Evolutionary conservation across 1,284 basidiomycete species (phyloP).

Genomic region (Microbotryomycetes sp.): DNA sequence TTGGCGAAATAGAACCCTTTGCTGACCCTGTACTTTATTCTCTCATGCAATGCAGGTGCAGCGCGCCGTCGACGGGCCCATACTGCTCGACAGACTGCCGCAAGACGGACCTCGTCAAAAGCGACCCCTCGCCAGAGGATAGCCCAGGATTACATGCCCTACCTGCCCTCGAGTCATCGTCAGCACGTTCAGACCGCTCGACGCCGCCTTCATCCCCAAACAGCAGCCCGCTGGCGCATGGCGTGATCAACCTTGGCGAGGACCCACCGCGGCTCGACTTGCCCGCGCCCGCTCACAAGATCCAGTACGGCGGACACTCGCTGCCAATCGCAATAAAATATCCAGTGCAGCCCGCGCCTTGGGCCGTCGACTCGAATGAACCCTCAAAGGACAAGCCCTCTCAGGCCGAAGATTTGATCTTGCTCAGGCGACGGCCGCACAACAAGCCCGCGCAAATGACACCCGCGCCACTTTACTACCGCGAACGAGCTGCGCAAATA

Average conservation of each 20-base stretch:
- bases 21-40: conserved; percentile 1
- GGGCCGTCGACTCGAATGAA: background rate
- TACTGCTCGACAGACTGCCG: conserved; percentile 26
- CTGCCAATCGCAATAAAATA: conserved; percentile 21
- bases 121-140: conserved; percentile 20
- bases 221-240: conserved; percentile 9
- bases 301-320: conserved; percentile 14
- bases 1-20: background rate
- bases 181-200: conserved; percentile 17
- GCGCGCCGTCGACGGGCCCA: background rate
- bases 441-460: conserved; percentile 10
- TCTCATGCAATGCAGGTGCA: conserved; percentile 16
- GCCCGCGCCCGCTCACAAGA: conserved; percentile 9
- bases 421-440: conserved; percentile 7
- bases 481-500: conserved; percentile 20
- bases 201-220: conserved; percentile 22
- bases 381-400: background rate
- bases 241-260: background rate
- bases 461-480: conserved; percentile 28
- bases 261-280: conserved; percentile 28
- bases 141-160: conserved; percentile 20
- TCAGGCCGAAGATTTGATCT: conserved; percentile 7
- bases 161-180: conserved; percentile 19
- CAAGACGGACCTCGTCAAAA: conserved; percentile 10
- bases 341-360: conserved; percentile 1